These are phyloP conservation scores for Eucalyptus coolabah DNA, from an alignment of 345 rosid species.

Conservation along the genomic window DNA sequence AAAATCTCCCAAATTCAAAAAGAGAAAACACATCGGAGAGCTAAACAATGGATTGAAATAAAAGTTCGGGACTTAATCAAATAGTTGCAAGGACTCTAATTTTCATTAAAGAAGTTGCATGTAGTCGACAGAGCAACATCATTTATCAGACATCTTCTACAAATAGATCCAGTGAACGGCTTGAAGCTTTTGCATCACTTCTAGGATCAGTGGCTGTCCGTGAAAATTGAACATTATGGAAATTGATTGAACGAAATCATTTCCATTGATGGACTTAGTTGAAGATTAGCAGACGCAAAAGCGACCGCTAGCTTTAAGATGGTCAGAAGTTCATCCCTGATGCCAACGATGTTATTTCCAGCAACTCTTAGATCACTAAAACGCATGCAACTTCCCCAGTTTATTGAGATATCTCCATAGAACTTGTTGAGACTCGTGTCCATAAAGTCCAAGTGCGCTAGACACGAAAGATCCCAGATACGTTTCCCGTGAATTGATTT, in stretches of 20 bases:
- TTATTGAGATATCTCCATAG: slow-evolving; percentile 7
- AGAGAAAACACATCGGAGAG: background rate
- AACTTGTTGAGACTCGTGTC: slow-evolving; percentile 16
- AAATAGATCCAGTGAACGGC: background rate
- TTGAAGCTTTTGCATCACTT: background rate
- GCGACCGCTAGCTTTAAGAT: background rate
- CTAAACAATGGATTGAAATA: too few species aligned
- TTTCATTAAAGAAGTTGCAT: background rate
- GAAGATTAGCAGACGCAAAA: slow-evolving; percentile 9
- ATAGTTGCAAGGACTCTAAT: background rate
- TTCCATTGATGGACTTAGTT: slow-evolving; percentile 13
- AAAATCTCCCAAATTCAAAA: background rate
- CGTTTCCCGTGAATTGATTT: slow-evolving; percentile 3
- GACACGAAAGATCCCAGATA: slow-evolving; percentile 1
- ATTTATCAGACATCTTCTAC: background rate
- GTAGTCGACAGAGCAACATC: background rate
- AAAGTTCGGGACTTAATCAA: background rate
- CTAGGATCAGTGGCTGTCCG: background rate
- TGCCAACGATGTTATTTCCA: background rate
- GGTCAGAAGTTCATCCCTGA: too few species aligned
- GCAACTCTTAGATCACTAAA: background rate
- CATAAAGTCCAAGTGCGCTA: background rate
- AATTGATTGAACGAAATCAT: background rate
- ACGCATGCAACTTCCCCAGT: slow-evolving; percentile 3
- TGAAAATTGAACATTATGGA: background rate